Evolutionary conservation across 495 filamentous ascomycete species (phyloP), one percentile per base, ranked within the genome.

Genomic region (Trichoderma reesei): DNA sequence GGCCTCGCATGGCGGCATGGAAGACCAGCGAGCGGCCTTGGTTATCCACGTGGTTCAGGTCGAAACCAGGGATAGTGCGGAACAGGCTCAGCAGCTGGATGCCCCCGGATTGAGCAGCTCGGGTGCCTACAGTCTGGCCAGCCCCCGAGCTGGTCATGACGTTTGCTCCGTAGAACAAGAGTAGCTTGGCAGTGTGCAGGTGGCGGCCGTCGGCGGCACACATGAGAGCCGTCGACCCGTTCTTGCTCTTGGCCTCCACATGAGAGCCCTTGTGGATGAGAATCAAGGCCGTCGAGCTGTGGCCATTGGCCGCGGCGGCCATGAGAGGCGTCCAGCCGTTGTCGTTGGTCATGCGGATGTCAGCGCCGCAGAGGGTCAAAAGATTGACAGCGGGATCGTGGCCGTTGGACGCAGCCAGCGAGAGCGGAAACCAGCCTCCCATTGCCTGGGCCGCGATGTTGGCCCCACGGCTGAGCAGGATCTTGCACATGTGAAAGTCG

Each of bases 1-100:
- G 51, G 26, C 51, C 51, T 56, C 51, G 51, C 51, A 56, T 56
- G 26, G 51, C 51, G 11, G 51, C 51, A 10, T 56, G 51, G 31
- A 56, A 56, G 51, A 56, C 14, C 11, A 10, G 26, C 51, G 51
- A 56, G 9, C 51, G 51, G 51, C 26, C 51, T 5, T 3, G 11
- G 26, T 33, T 56, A 20, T 56, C 51, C 20, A 56, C 26, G 26
- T 34, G 31, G 8, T 56, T 20, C 20, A 56, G 20, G 0, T 56
- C 20, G 18, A 56, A 33, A 5, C 31, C 51, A 3, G 20, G 51
- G 5, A 11, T 33, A 26, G 3, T 11, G 11, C 33, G 31, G 14
- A 56, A 56, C 7, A 34, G 6, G 1, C 34, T 16, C 20, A 56
- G 6, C 20, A 34, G 26, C 20, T 26, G 51, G 18, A 33, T 9